Conservation (phyloP, 441 rosid species). For the Gossypium laxum region DNA sequence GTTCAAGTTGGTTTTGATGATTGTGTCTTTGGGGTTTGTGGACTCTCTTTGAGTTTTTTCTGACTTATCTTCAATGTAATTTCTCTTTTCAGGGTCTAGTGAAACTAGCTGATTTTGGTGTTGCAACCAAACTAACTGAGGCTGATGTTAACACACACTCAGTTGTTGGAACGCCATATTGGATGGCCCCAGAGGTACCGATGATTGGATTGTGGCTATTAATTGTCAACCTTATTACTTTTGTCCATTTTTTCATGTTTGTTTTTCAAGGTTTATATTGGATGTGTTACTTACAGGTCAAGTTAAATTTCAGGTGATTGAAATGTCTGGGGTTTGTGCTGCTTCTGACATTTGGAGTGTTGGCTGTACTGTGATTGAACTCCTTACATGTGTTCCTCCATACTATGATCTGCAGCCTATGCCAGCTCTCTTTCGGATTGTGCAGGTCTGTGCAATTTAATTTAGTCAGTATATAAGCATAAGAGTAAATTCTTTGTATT, state of each 20-base stretch:
- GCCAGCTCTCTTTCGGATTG: slow-evolving; percentile 98
- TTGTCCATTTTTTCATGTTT: background rate
- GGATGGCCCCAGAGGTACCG: slow-evolving; percentile 99
- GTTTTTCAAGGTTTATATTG: background rate
- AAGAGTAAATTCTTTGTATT: slow-evolving; percentile 15
- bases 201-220: background rate
- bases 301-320: slow-evolving; percentile 71
- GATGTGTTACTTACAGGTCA: slow-evolving; percentile 2
- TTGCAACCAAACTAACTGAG: slow-evolving; percentile 95
- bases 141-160: slow-evolving; percentile 98
- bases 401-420: slow-evolving; percentile 98
- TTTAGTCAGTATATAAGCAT: slow-evolving; percentile 6
- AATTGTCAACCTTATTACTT: slow-evolving; percentile 1
- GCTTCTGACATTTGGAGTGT: slow-evolving; percentile 99
- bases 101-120: slow-evolving; percentile 99
- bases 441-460: slow-evolving; percentile 49
- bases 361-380: slow-evolving; percentile 97
- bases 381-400: slow-evolving; percentile 91
- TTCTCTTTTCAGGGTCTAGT: slow-evolving; percentile 73
- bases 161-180: slow-evolving; percentile 97
- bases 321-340: slow-evolving; percentile 98
- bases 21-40: background rate
- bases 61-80: slow-evolving; percentile 10
- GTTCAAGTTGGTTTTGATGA: background rate
- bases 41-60: slow-evolving; percentile 7